Base-by-base conservation (phyloP, 176 grass and related monocot genomes). In the Aegilops umbellulata region DNA sequence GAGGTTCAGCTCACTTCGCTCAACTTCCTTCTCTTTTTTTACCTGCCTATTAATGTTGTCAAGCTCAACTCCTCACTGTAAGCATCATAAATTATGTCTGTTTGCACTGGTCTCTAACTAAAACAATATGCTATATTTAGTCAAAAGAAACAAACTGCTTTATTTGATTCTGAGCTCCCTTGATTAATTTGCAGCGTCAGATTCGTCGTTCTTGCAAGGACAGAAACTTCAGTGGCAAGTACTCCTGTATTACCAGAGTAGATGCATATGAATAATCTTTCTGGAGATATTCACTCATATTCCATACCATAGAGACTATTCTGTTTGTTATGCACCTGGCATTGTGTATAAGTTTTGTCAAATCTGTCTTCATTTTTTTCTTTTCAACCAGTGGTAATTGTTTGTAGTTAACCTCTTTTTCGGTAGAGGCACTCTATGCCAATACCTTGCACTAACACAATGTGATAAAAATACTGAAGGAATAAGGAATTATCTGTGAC, bases 111-210 rank as follows among this genome's bases (percentile, higher is more conserved):
- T 13, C 7, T 41, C 22, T 24, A 2, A 65, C 39, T 77, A 49
- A 38, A 61, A 44, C 8, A 26, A 29, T 47, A 6, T 2, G 8
- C 74, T 57, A 14, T 42, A 8, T 16, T 66, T 66, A 31, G 0
- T 31, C 26, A 66, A 14, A 66, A 66, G 30, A 32, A 32, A 0
- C 15, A 0, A 27, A 16, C 11, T 79, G 26, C 10, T 13, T 27
- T 10, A 38, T 38, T 38, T 6, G 7, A 74, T 12, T 64, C 26
- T 66, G 49, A 74, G 17, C 42, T 58, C 19, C 17, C 2, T 6
- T 79, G 34, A 38, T 38, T 44, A 12, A 86, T 38, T 60, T 74
- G 82, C 88, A 98, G 97, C 55, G 22, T 98, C 23, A 92, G 94
- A 77, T 44, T 98, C 80, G 97, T 98, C 44, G 53, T 91, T 34